These are phyloP conservation scores for Aspergillus eucalypticola DNA, from an alignment of 2,329 filamentous ascomycete genomes.

Conservation along the genomic window DNA sequence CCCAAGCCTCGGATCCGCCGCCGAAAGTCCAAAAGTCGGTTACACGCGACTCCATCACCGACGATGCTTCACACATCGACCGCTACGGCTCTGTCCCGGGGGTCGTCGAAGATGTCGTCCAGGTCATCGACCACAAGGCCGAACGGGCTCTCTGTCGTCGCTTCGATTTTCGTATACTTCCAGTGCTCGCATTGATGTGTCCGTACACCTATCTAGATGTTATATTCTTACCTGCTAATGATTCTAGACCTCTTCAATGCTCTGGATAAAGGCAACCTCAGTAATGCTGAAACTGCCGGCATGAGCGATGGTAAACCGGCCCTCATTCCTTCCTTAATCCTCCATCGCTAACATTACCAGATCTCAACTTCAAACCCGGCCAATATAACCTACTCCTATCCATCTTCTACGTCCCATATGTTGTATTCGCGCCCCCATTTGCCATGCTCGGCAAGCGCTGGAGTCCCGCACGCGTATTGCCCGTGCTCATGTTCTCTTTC, in stretches of 20 bases:
- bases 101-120: conserved; percentile 29
- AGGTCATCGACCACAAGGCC: conserved; percentile 46
- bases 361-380: conserved; percentile 59
- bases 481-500: conserved; percentile 68
- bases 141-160: conserved; percentile 56
- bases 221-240: background rate
- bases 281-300: conserved; percentile 60
- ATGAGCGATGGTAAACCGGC: conserved; percentile 40
- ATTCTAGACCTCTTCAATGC: conserved; percentile 56
- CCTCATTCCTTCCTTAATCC: background rate
- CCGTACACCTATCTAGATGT: conserved; percentile 13
- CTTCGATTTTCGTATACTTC: conserved; percentile 54
- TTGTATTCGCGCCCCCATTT: conserved; percentile 67
- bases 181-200: conserved; percentile 61
- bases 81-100: conserved; percentile 17
- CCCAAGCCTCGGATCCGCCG: conserved; percentile 5
- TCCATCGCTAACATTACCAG: conserved; percentile 21
- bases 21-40: conserved; percentile 10
- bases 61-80: conserved; percentile 15
- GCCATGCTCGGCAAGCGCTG: conserved; percentile 69
- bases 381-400: conserved; percentile 70
- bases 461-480: conserved; percentile 64
- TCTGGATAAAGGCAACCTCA: conserved; percentile 53
- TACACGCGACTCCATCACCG: background rate
- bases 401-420: conserved; percentile 76